Base-by-base conservation (phyloP, 495 filamentous ascomycete genomes). In the Penicillium salamii region DNA sequence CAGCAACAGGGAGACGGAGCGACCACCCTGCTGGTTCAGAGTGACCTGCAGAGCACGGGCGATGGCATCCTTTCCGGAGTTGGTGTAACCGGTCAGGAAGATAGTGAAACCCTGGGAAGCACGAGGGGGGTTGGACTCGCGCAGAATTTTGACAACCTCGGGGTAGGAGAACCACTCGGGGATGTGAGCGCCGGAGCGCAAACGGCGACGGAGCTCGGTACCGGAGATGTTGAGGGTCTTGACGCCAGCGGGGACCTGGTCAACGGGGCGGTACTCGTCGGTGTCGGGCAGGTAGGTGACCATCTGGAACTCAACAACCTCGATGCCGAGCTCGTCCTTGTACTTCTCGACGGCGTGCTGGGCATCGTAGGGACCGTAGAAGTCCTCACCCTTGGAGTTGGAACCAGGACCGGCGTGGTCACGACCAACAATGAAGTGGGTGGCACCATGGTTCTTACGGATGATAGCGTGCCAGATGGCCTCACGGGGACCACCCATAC, bases 391-490 rank as follows among this genome's bases (percentile, higher is more conserved):
- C 75, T 90, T 86, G 76, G 85, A 90, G 82, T 97, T 97, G 77
- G 90, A 93, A 56, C 93, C 93, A 21, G 93, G 93, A 45, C 93
- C 93, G 58, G 93, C 93, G 68, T 98, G 93, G 68, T 98, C 93
- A 72, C 93, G 89, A 21, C 93, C 93, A 47, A 98, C 91, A 62
- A 98, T 98, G 82, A 98, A 98, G 80, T 98, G 93, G 12, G 95
- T 97, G 31, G 92, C 90, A 55, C 93, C 93, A 75, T 96, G 90
- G 74, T 98, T 98, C 82, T 97, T 98, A 61, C 93, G 90, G 80
- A 98, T 98, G 63, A 98, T 97, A 55, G 93, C 93, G 78, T 98
- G 93, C 93, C 93, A 98, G 75, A 98, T 91, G 55, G 93, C 93
- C 78, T 98, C 93, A 56, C 93, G 88, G 42, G 93, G 93, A 58